Conservation (phyloP, 257 asterid species). For the Verbena officinalis region DNA sequence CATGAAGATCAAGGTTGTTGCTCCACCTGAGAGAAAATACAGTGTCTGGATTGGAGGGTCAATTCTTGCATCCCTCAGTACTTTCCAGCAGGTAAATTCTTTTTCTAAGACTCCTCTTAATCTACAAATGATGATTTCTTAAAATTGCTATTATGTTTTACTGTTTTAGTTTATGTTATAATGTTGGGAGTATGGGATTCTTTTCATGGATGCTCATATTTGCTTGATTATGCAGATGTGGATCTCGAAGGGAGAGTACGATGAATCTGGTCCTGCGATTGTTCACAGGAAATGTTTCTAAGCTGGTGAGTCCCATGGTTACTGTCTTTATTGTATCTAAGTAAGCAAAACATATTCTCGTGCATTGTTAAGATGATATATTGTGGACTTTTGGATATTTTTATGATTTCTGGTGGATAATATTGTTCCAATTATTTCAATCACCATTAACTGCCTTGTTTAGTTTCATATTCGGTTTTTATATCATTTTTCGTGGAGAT, state of each 20-base stretch:
- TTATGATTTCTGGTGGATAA: not conserved
- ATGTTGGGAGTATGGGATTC: not conserved
- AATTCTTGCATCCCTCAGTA: conserved; percentile 66
- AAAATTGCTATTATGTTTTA: not conserved
- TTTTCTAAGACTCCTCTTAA: not conserved
- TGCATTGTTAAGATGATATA: too few relatives aligned
- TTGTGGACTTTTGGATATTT: too few relatives aligned
- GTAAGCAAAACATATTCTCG: too few relatives aligned
- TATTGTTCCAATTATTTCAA: not conserved
- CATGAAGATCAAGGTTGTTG: conserved; percentile 70
- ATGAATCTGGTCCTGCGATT: conserved; percentile 65
- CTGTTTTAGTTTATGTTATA: not conserved
- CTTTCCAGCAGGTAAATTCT: conserved; percentile 64
- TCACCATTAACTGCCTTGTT: not conserved
- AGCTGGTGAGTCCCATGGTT: conserved; percentile 30
- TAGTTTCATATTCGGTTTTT: too few relatives aligned
- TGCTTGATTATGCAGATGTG: conserved; percentile 51
- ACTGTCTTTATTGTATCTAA: too few relatives aligned
- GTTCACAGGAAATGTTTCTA: conserved; percentile 71
- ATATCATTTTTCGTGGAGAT: too few relatives aligned
- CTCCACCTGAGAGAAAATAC: conserved; percentile 73
- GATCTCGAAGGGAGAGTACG: conserved; percentile 61
- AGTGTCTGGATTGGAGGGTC: conserved; percentile 84
- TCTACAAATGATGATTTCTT: not conserved
- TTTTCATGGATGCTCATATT: not conserved